Base-by-base conservation (phyloP, 495 filamentous ascomycete genomes). In the Neurospora africana region DNA sequence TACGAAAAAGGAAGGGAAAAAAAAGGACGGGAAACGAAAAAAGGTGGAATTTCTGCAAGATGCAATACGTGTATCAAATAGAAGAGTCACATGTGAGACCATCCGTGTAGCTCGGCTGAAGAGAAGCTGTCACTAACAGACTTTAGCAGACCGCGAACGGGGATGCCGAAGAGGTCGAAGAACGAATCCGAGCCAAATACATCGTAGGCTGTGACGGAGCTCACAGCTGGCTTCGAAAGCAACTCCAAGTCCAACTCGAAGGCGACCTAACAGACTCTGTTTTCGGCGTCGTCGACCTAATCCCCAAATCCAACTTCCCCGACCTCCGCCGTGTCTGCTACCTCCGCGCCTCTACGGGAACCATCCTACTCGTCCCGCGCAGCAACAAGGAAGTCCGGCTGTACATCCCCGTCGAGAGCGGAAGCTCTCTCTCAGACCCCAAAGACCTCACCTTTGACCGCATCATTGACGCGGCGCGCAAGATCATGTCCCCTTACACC, bases 161-260 rank as follows among this genome's bases (percentile, higher is more conserved):
- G 80, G 87, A 70, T 82, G 38, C 15, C 5, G 27, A 65, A 19
- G 53, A 65, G 0, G 15, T 38, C 73, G 74, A 78, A 36, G 79
- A 79, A 44, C 19, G 19, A 4, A 78, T 91, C 8, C 83, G 76
- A 38, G 85, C 89, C 6, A 91, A 89, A 74, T 92, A 91, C 75
- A 79, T 93, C 71, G 84, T 92, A 5, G 91, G 90, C 3, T 89
- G 87, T 37, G 91, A 93, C 78, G 90, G 90, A 0, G 90, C 89
- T 4, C 89, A 88, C 72, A 88, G 86, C 13, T 87, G 85, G 81
- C 86, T 88, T 6, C 81, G 90, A 38, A 83, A 83, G 72, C 83
- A 86, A 68, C 83, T 92, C 69, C 88, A 87, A 0, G 71, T 75
- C 10, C 72, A 72, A 2, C 84, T 88, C 30, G 80, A 84, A 65